These are phyloP conservation scores for Phanerochaete carnosa DNA, from an alignment of 768 basidiomycete genomes.

Conservation along the genomic window DNA sequence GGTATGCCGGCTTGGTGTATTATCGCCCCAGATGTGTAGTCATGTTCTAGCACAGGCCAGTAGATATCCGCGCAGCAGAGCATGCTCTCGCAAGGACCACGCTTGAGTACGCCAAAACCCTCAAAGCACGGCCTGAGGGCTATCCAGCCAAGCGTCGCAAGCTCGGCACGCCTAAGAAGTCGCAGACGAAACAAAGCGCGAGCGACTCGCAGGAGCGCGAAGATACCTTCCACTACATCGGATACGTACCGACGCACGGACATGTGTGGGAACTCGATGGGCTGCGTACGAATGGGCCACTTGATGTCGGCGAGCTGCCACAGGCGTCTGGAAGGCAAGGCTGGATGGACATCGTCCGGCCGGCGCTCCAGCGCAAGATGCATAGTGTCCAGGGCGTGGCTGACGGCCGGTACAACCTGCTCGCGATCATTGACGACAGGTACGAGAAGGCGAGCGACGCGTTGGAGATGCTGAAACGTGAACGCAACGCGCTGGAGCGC, in stretches of 20 bases:
- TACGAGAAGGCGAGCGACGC: conserved; percentile 48
- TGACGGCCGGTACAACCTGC: conserved; percentile 55
- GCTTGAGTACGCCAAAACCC: conserved; percentile 39
- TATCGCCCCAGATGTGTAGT: neutral
- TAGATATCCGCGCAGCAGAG: conserved; percentile 53
- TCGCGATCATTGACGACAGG: conserved; percentile 54
- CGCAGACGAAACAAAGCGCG: conserved; percentile 20
- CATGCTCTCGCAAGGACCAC: conserved; percentile 44
- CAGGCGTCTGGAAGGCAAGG: neutral
- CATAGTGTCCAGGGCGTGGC: conserved; percentile 33
- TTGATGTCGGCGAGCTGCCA: conserved; percentile 58
- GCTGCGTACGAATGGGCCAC: conserved; percentile 50
- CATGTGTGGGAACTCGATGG: conserved; percentile 75
- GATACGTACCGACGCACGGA: conserved; percentile 57
- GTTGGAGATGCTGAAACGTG: conserved; percentile 50
- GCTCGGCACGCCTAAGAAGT: conserved; percentile 14
- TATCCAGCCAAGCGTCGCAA: conserved; percentile 35
- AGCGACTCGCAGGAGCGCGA: conserved; percentile 30
- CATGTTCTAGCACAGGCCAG: conserved; percentile 40
- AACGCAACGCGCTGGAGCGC: conserved; percentile 42
- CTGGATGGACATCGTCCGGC: conserved; percentile 64
- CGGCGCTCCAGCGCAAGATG: conserved; percentile 61
- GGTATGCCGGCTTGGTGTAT: conserved; percentile 33
- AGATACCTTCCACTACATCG: conserved; percentile 63
- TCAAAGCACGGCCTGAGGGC: conserved; percentile 29